Conservation (phyloP, 768 basidiomycete species). For the Termitomyces heimii region DNA sequence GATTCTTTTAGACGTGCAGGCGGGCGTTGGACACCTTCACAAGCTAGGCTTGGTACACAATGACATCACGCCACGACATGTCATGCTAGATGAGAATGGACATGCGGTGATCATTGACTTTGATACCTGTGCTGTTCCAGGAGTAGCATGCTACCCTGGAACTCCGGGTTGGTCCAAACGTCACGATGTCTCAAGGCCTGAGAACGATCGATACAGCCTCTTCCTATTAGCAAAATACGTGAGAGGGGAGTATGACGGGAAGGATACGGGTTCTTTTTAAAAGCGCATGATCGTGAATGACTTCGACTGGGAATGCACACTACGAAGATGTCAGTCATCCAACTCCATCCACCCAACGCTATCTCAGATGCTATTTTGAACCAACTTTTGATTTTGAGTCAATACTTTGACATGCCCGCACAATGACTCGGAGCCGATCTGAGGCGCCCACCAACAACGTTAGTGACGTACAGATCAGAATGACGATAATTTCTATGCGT, state of each 20-base stretch:
- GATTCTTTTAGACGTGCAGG: not conserved
- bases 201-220: conserved; percentile 4
- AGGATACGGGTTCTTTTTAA: not conserved
- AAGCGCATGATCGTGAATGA: not conserved
- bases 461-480: not conserved
- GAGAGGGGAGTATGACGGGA: conserved; percentile 4
- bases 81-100: conserved; percentile 4
- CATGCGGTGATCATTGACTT: conserved; percentile 4
- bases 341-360: not conserved
- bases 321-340: not conserved
- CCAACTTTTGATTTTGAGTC: not conserved
- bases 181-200: conserved; percentile 2
- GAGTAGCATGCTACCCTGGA: conserved; percentile 5
- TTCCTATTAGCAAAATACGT: conserved; percentile 4
- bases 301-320: not conserved
- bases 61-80: conserved; percentile 4
- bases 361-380: not conserved
- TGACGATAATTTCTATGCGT: not conserved
- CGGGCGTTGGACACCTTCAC: conserved; percentile 2
- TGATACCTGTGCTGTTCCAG: conserved; percentile 3
- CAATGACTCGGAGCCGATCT: not conserved
- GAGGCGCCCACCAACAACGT: not conserved
- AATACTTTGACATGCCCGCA: not conserved
- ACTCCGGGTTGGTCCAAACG: conserved; percentile 4
- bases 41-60: conserved; percentile 4